Evolutionary conservation across 129 eudicot genomes (phyloP).

Genomic region (Cynara cardunculus): DNA sequence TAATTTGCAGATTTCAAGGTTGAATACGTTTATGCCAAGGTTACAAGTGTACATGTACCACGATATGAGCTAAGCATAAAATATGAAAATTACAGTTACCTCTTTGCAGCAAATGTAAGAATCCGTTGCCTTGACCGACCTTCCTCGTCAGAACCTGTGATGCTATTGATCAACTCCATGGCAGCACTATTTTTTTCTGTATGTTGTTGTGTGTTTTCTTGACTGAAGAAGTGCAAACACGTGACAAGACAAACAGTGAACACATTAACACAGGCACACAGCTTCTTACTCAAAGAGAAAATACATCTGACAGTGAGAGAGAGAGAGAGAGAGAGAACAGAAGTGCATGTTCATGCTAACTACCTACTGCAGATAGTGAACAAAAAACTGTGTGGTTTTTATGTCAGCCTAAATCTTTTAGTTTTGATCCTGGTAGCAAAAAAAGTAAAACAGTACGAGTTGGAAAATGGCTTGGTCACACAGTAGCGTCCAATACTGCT

Average conservation of each 20-base stretch:
- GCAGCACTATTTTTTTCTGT: conserved; percentile 73
- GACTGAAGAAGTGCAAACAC: conserved; percentile 46
- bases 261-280: neutral
- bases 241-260: neutral
- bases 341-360: neutral
- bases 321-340: neutral
- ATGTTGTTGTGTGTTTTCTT: conserved; percentile 39
- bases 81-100: conserved; percentile 34
- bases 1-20: conserved; percentile 1
- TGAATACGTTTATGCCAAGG: neutral
- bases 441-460: neutral
- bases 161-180: conserved; percentile 83
- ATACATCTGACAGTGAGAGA: neutral
- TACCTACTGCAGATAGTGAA: neutral
- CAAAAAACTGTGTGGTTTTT: neutral
- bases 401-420: neutral
- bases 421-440: conserved; percentile 11
- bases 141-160: conserved; percentile 84
- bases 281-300: conserved; percentile 4
- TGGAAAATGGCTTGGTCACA: conserved; percentile 6
- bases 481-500: neutral
- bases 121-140: conserved; percentile 92
- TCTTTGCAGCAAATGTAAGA: conserved; percentile 87
- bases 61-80: neutral
- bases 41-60: neutral